Evolutionary conservation across 2,329 filamentous ascomycete genomes (phyloP).

Genomic region (Falciphora oryzae): DNA sequence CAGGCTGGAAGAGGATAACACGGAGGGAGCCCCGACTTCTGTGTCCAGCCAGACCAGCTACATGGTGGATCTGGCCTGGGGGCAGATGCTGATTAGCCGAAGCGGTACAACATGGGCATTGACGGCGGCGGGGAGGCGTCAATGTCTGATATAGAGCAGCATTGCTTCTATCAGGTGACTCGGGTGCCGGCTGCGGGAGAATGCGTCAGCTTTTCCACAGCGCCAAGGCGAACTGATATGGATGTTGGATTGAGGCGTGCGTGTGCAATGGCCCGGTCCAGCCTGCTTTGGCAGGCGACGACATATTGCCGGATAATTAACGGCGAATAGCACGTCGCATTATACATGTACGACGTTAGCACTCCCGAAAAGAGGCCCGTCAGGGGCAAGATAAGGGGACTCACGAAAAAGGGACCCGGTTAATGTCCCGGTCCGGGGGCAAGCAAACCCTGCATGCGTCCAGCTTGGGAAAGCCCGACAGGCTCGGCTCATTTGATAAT

Average conservation of each 20-base stretch:
- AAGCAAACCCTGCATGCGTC: neutral
- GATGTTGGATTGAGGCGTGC: neutral
- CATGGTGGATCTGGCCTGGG: neutral
- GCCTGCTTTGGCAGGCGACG: neutral
- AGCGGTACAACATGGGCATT: too few relatives aligned
- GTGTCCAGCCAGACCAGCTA: neutral
- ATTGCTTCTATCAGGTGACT: neutral
- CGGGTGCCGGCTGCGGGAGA: neutral
- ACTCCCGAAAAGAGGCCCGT: too few relatives aligned
- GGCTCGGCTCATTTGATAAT: neutral
- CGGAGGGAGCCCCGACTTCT: neutral
- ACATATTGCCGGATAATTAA: neutral
- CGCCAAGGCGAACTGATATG: neutral
- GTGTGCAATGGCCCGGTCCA: neutral
- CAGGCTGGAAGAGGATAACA: neutral
- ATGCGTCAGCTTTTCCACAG: neutral
- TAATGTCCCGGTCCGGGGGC: constrained; percentile 2
- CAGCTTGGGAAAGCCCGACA: neutral
- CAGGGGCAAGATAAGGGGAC: neutral
- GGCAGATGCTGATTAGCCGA: neutral
- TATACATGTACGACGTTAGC: neutral
- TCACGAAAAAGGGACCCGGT: neutral
- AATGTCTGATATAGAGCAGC: neutral
- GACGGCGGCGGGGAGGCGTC: too few relatives aligned
- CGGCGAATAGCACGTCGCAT: neutral